phyloP scores from a whole-genome alignment of 2,329 filamentous ascomycete genomes.

The Neofusicoccum kwambonambiense region DNA sequence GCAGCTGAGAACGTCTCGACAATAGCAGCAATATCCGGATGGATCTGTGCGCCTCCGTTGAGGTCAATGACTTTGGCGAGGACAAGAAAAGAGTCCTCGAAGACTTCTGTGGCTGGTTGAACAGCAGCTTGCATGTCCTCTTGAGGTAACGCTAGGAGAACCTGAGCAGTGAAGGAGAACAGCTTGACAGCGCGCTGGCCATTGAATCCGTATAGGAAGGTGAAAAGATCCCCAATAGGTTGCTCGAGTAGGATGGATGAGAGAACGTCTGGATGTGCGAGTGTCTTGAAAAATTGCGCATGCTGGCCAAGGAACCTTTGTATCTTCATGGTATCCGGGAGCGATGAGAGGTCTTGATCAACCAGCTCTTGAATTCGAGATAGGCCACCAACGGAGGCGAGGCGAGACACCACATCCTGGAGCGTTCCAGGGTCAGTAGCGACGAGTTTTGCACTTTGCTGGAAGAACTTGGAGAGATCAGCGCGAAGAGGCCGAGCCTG shows the following conservation, averaged over 20 bases:
- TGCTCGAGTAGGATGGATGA: conserved; percentile 38
- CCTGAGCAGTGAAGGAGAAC: conserved; percentile 28
- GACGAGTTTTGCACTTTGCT: conserved; percentile 1
- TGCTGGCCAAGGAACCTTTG: neutral
- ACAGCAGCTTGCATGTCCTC: neutral
- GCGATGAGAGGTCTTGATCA: neutral
- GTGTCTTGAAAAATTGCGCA: conserved; percentile 26
- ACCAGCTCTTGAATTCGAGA: conserved; percentile 21
- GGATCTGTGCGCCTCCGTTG: conserved; percentile 25
- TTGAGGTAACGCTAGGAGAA: neutral
- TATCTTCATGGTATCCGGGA: neutral
- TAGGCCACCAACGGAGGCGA: conserved; percentile 24
- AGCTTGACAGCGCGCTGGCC: conserved; percentile 33
- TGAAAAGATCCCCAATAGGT: conserved; percentile 34
- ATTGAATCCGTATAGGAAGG: conserved; percentile 34
- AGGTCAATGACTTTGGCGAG: conserved; percentile 25
- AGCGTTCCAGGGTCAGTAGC: neutral
- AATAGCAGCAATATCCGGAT: conserved; percentile 22
- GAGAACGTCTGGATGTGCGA: conserved; percentile 35
- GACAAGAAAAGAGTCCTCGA: conserved; percentile 21
- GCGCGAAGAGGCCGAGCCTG: neutral
- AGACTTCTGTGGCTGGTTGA: neutral
- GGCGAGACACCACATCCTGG: conserved; percentile 23
- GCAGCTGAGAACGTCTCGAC: neutral
- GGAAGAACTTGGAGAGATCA: neutral